A percentile compares a stretch with the other conserved stretches of the same genome.
phyloP scores from a whole-genome alignment of 163 green algal genomes.

The Chloroidium sp. region DNA sequence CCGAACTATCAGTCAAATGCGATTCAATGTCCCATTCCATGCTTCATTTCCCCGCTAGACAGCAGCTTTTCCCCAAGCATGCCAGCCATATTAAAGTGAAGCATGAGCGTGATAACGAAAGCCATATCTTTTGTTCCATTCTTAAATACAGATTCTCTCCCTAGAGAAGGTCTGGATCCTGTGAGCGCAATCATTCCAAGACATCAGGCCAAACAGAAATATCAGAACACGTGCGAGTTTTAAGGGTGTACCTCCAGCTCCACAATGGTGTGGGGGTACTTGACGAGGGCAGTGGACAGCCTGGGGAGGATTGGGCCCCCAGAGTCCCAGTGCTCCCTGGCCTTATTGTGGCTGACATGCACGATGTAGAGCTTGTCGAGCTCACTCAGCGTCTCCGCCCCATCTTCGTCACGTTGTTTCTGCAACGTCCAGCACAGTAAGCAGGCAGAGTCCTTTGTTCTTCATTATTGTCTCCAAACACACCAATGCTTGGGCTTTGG shows the following conservation, averaged over 20 bases:
- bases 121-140: too few relatives aligned
- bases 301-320: conserved; percentile 17
- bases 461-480: background rate
- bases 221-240: background rate
- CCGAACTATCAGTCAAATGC: too few relatives aligned
- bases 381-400: conserved; percentile 8
- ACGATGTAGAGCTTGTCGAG: conserved; percentile 24
- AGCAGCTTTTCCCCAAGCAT: too few relatives aligned
- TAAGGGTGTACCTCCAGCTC: conserved; percentile 16
- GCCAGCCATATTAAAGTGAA: too few relatives aligned
- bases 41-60: too few relatives aligned
- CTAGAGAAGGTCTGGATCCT: too few relatives aligned
- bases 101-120: too few relatives aligned
- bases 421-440: conserved; percentile 3
- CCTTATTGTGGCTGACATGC: conserved; percentile 10
- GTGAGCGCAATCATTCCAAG: too few relatives aligned
- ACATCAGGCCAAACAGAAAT: too few relatives aligned
- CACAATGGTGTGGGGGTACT: conserved; percentile 16
- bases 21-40: too few relatives aligned
- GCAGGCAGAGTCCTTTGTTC: background rate
- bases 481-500: background rate
- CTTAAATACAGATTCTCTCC: too few relatives aligned
- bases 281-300: conserved; percentile 8
- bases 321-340: conserved; percentile 14
- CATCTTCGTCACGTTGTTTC: conserved; percentile 10